These are phyloP conservation scores for Coprinopsis strossmayeri DNA, from an alignment of 768 basidiomycete species.

Conservation along the genomic window DNA sequence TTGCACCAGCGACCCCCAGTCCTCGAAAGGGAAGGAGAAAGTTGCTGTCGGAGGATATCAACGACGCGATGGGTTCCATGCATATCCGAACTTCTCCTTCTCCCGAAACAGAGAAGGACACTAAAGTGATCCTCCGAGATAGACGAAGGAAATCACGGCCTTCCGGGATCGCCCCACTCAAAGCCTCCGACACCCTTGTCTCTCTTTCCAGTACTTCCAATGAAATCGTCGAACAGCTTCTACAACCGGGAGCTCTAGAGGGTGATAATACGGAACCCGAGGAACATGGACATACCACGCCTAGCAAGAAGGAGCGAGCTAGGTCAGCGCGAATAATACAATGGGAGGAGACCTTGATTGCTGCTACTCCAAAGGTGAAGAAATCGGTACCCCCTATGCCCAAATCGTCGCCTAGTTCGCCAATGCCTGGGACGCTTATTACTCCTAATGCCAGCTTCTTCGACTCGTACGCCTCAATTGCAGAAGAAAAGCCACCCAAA, in stretches of 20 bases:
- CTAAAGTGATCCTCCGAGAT: constrained; percentile 23
- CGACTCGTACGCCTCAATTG: constrained; percentile 7
- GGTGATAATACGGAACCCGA: constrained; percentile 19
- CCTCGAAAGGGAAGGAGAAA: constrained; percentile 8
- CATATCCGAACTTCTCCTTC: constrained; percentile 24
- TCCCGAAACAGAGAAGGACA: constrained; percentile 25
- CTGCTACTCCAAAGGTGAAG: constrained; percentile 17
- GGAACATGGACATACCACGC: constrained; percentile 12
- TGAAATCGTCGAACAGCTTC: constrained; percentile 38
- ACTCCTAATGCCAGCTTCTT: constrained; percentile 32
- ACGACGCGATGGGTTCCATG: constrained; percentile 41
- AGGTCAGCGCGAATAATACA: constrained; percentile 26
- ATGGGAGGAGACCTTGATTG: constrained; percentile 25
- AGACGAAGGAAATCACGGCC: constrained; percentile 24
- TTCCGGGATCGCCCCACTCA: constrained; percentile 17
- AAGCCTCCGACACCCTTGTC: constrained; percentile 35
- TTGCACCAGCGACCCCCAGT: background rate
- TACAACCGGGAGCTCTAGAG: constrained; percentile 37
- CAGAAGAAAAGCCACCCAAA: constrained; percentile 16
- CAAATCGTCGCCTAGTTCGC: constrained; percentile 24
- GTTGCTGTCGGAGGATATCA: constrained; percentile 21
- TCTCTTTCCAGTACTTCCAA: constrained; percentile 45
- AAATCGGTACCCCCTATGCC: constrained; percentile 13
- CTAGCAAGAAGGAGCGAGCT: constrained; percentile 12
- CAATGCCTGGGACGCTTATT: constrained; percentile 52